Conservation (phyloP, 371 early-diverging fungal species). For the Mortierella sp. region DNA sequence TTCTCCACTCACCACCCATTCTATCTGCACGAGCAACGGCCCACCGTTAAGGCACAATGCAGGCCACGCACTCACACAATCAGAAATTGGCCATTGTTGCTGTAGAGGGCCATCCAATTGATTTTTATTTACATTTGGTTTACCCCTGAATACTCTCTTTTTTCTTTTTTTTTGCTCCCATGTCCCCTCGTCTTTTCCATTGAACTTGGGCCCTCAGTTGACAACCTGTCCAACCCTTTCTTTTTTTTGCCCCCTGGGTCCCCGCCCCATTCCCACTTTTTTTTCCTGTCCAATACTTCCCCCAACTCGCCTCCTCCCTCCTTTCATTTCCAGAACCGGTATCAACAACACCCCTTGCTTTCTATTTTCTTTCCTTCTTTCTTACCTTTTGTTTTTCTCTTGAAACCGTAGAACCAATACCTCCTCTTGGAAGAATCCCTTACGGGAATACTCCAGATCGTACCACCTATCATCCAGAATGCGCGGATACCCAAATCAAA, state of each 20-base stretch:
- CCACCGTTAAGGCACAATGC: background rate
- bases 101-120: background rate
- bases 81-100: background rate
- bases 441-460: conserved; percentile 47
- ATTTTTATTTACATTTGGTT: conserved; percentile 2
- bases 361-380: background rate
- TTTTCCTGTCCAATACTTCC: background rate
- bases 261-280: background rate
- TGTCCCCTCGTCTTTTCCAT: background rate
- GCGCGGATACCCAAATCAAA: conserved; percentile 21
- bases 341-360: background rate
- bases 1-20: background rate
- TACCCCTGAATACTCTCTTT: conserved; percentile 19
- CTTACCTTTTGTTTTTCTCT: background rate
- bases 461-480: conserved; percentile 47
- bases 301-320: background rate
- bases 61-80: background rate
- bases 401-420: conserved; percentile 38
- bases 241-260: background rate
- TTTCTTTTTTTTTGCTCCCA: background rate
- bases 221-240: background rate
- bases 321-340: background rate
- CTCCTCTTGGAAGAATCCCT: conserved; percentile 47
- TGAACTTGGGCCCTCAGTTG: background rate
- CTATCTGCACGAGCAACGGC: background rate